Base-by-base conservation (phyloP, 768 basidiomycete species). In the Boletus eberwhitei region DNA sequence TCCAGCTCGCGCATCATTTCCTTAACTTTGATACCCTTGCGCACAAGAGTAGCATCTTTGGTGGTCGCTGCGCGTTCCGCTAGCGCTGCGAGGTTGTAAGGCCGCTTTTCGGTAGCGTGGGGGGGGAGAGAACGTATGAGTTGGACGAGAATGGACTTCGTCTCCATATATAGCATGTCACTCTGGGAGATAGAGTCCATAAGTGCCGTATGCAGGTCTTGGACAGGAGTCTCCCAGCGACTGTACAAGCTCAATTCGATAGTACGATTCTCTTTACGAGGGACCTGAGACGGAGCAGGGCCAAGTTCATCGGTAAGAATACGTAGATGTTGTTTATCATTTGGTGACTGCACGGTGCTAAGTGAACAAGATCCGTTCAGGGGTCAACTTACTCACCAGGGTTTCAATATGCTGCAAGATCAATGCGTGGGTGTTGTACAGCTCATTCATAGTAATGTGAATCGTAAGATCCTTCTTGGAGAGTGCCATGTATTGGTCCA, bases 401-500 rank as follows among this genome's bases (percentile, higher is more conserved):
- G 86, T 87, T 70, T 98, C 95, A 64, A 98, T 86, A 68, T 99
- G 97, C 68, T 98, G 95, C 57, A 90, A 75, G 59, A 99, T 87
- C 67, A 98, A 77, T 24, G 94, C 90, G 72, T 99, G 97, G 3
- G 97, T 99, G 75, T 98, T 98, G 74, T 98, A 98, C 77, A 99
- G 68, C 80, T 99, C 97, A 70, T 99, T 99, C 73, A 98, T 76
- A 8, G 97, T 98, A 70, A 99, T 99, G 73, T 94, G 92, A 74
- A 99, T 98, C 79, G 89, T 86, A 55, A 98, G 79, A 69, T 98
- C 97, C 74, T 98, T 98, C 82, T 99, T 99, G 55, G 95, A 98
- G 53, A 99, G 77, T 9, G 97, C 97, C 94, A 99, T 98, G 72
- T 99, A 99, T 78, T 98, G 97, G 74, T 99, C 97, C 88, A 98